Base-by-base conservation (phyloP, 805 yeast species). In the Schizosaccharomyces lindneri region DNA sequence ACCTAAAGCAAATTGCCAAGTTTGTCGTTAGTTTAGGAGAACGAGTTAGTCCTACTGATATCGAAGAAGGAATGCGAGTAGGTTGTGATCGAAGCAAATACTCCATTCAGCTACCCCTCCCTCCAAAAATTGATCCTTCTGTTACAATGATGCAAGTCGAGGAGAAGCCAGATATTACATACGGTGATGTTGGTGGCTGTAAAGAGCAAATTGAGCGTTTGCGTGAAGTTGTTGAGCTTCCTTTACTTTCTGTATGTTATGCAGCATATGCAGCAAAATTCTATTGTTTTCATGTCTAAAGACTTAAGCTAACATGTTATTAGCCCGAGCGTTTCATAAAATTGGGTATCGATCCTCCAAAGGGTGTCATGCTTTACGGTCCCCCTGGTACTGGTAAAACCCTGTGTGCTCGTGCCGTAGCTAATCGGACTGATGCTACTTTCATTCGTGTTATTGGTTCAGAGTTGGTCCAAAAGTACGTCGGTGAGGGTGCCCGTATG, bases 111-210 rank as follows among this genome's bases (percentile, higher is more conserved):
- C 78, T 93, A 68, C 98, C 99, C 39, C 78, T 93, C 66, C 99
- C 99, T 11, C 98, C 99, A 62, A 79, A 95, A 70, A 93, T 93
- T 70, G 99, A 93, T 72, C 97, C 99, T 15, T 80, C 88, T 48
- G 99, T 93, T 62, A 93, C 98, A 5, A 93, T 93, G 98, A 93
- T 93, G 99, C 90, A 97, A 1, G 99, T 93, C 59, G 99, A 93
- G 73, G 99, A 93, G 74, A 93, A 93, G 73, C 99, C 98, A 15
- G 98, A 93, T 73, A 97, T 93, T 48, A 93, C 99, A 1, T 93
- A 93, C 73, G 86, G 94, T 64, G 99, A 93, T 71, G 89, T 93
- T 65, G 99, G 99, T 68, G 99, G 99, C 48, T 87, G 96, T 72
- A 93, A 93, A 76, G 97, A 93, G 65, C 99, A 93, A 73, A 90